Conservation (phyloP, 2,329 filamentous ascomycete genomes). For the Fusarium sarcochroum region DNA sequence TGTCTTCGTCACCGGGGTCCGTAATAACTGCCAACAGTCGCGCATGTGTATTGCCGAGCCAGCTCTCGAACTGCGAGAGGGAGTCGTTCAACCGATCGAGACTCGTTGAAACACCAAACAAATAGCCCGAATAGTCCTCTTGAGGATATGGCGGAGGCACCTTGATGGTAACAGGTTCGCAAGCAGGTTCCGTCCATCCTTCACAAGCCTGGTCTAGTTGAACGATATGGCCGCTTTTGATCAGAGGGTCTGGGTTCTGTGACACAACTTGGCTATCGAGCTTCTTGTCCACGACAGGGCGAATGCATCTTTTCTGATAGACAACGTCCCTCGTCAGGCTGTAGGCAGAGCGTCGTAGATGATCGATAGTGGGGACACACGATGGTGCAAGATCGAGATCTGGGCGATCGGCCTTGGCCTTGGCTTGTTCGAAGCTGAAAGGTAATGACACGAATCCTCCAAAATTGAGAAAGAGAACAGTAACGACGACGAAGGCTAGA, state of each 20-base stretch:
- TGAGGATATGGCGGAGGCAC: constrained; percentile 62
- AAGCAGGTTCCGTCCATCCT: constrained; percentile 43
- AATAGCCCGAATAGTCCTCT: constrained; percentile 63
- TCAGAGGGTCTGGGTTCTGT: constrained; percentile 56
- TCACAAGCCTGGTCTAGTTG: constrained; percentile 49
- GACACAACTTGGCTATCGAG: constrained; percentile 56
- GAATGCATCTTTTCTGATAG: constrained; percentile 62
- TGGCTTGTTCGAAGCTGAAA: constrained; percentile 36
- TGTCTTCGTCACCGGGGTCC: constrained; percentile 55
- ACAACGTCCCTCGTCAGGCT: constrained; percentile 58
- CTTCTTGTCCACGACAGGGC: constrained; percentile 52
- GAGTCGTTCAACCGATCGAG: constrained; percentile 65
- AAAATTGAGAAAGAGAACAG: constrained; percentile 28
- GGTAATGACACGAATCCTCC: constrained; percentile 38
- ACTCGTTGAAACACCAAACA: constrained; percentile 71
- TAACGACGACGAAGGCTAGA: constrained; percentile 18
- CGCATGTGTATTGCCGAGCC: constrained; percentile 66
- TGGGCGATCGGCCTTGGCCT: constrained; percentile 42
- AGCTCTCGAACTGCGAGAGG: constrained; percentile 67
- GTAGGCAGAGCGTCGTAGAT: constrained; percentile 50
- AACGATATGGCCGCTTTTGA: constrained; percentile 53
- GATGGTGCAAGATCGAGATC: constrained; percentile 35
- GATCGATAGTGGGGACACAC: constrained; percentile 49
- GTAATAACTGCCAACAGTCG: constrained; percentile 66
- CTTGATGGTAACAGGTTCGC: constrained; percentile 62